These are phyloP conservation scores for Malania oleifera DNA, from an alignment of 164 flowering plant genomes.

Conservation along the genomic window DNA sequence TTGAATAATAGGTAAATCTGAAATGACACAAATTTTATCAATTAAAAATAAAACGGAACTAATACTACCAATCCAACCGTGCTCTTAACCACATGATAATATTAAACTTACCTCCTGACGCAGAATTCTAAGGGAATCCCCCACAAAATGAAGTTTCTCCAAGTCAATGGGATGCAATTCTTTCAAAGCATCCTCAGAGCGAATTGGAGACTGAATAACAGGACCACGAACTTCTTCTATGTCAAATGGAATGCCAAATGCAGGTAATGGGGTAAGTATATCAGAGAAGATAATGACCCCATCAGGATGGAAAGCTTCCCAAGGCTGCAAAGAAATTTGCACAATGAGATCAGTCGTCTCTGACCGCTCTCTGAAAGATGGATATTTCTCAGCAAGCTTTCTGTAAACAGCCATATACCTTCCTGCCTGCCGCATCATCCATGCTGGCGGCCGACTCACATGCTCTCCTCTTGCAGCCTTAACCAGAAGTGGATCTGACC, in stretches of 20 bases:
- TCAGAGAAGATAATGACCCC: constrained; percentile 98
- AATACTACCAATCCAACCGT: no score
- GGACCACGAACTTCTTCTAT: constrained; percentile 94
- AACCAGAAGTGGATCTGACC: no score
- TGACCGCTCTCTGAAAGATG: constrained; percentile 96
- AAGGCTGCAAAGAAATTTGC: constrained; percentile 98
- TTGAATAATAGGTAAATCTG: background rate
- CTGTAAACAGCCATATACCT: constrained; percentile 97
- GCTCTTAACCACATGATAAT: background rate
- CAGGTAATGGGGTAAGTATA: constrained; percentile 96
- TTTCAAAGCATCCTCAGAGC: constrained; percentile 71
- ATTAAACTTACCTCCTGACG: constrained; percentile 60
- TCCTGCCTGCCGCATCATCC: constrained; percentile 99
- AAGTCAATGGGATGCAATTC: constrained; percentile 80
- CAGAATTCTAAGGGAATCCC: constrained; percentile 75
- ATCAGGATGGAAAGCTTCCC: constrained; percentile 95
- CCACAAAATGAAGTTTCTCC: constrained; percentile 76
- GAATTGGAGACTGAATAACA: constrained; percentile 77
- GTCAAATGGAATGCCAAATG: constrained; percentile 95
- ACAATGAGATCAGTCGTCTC: constrained; percentile 99
- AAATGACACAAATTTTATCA: background rate
- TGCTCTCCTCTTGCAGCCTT: constrained; percentile 89
- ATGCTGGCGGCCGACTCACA: constrained; percentile 89
- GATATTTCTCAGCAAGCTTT: constrained; percentile 93
- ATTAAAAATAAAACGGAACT: no score